Base-by-base conservation (phyloP, 2,329 filamentous ascomycete species). In the Penicillium sp. region DNA sequence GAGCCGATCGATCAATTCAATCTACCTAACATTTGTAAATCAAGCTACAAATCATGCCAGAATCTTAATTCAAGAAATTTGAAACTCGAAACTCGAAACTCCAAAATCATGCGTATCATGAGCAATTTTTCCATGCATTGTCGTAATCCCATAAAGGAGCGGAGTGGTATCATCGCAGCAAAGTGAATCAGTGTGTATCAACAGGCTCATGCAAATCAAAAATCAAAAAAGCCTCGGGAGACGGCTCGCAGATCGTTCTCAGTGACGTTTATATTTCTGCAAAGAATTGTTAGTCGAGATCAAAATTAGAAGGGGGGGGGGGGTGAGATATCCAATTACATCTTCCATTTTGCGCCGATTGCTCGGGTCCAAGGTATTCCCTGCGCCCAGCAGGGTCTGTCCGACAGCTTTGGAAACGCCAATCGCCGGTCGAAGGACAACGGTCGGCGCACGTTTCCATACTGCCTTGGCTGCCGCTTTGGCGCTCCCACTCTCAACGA, bases 331-430 rank as follows among this genome's bases (percentile, higher is more conserved):
- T 44, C 21, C 60, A 86, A 90, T 84, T 76, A 96, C 93, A 80
- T 96, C 92, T 65, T 95, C 89, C 66, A 91, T 85, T 68, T 88
- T 85, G 65, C 89, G 82, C 67, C 87, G 77, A 68, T 96, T 92
- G 56, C 85, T 81, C 48, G 88, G 88, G 76, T 99, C 94, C 62
- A 99, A 78, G 43, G 89, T 85, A 71, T 99, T 99, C 0, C 90
- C 95, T 13, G 92, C 93, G 5, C 95, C 94, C 75, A 97, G 81
- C 53, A 99, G 76, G 34, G 93, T 90, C 76, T 95, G 89, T 8
- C 91, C 90, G 45, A 96, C 85, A 0, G 87, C 93, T 72, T 93
- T 93, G 33, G 87, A 90, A 7, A 91, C 90, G 0, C 93, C 95
- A 64, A 97, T 90, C 3, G 91, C 90, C 7, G 94, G 94, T 50